A percentile compares a stretch with the other conserved stretches of the same genome.
phyloP scores from a whole-genome alignment of 805 yeast genomes.

The Candida ponderosae region DNA sequence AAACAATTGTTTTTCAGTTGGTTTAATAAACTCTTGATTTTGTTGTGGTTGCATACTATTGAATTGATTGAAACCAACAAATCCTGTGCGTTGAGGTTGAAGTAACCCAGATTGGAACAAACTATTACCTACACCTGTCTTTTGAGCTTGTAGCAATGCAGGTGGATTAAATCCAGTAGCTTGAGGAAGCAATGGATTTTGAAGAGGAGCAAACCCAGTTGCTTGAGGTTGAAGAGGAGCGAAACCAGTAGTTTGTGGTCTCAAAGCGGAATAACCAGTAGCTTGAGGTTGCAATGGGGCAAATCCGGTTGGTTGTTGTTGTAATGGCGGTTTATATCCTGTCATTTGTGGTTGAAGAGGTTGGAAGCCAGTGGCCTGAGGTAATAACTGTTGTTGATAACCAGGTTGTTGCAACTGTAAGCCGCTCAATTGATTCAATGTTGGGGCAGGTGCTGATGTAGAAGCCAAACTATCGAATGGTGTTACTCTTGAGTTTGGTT shows the following conservation, averaged over 20 bases:
- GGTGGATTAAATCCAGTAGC: slow-evolving; percentile 25
- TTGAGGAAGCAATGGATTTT: slow-evolving; percentile 28
- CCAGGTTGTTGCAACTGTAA: slow-evolving; percentile 20
- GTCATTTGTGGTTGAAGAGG: slow-evolving; percentile 43
- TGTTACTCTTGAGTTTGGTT: slow-evolving; percentile 20
- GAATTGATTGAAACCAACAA: slow-evolving; percentile 19
- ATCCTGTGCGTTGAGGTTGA: slow-evolving; percentile 22
- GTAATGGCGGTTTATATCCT: slow-evolving; percentile 31
- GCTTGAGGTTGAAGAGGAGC: slow-evolving; percentile 5
- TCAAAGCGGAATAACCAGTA: slow-evolving; percentile 23
- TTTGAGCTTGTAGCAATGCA: slow-evolving; percentile 49
- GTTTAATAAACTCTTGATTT: slow-evolving; percentile 62
- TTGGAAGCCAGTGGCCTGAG: slow-evolving; percentile 2
- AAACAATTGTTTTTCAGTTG: slow-evolving; percentile 80
- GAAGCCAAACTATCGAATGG: slow-evolving; percentile 32
- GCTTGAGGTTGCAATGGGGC: slow-evolving; percentile 13
- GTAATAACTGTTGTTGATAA: slow-evolving; percentile 10
- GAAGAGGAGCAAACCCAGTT: slow-evolving; percentile 20
- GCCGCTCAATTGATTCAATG: slow-evolving; percentile 26
- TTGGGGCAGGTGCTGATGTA: slow-evolving; percentile 28
- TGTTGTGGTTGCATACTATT: slow-evolving; percentile 24
- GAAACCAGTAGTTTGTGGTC: slow-evolving; percentile 26
- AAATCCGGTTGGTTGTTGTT: too few relatives aligned
- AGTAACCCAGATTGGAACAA: slow-evolving; percentile 26
- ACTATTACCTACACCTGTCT: slow-evolving; percentile 35